Base-by-base conservation (phyloP, 2,329 filamentous ascomycete genomes). In the Moelleriella libera region DNA sequence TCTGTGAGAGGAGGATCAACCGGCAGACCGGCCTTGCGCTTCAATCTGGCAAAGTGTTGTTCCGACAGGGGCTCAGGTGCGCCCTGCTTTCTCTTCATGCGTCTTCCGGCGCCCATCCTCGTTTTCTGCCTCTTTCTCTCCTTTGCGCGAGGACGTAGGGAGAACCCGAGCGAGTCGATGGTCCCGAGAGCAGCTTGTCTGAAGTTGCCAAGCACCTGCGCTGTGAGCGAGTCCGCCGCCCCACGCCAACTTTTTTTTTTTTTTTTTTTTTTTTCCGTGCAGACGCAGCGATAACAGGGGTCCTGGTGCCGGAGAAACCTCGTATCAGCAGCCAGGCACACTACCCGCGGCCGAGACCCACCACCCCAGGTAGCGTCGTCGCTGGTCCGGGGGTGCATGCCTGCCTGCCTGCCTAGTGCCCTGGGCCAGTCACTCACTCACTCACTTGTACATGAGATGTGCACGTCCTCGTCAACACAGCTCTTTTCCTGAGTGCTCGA, bases 61-160 rank as follows among this genome's bases (percentile, higher is more conserved):
- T 95, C 87, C 54, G 92, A 87, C 54, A 96, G 76, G 54, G 84
- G 75, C 59, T 84, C 78, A 47, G 92, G 92, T 54, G 83, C 75
- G 48, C 88, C 90, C 76, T 97, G 92, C 70, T 96, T 96, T 66
- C 89, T 86, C 45, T 51, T 51, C 83, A 96, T 94, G 59, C 89
- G 87, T 63, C 88, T 85, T 64, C 88, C 86, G 52, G 81, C 78
- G 72, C 88, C 89, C 89, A 95, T 95, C 60, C 63, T 80, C 62
- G 62, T 54, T 49, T 52, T 48, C 53, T 21, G 21, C 21, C 21
- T 21, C 21, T 21, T 50, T 49, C 37, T 51, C 45, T 42, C 40
- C 45, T 45, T 12, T 46, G 48, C 39, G 46, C 47, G 46, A 43
- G 40, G 31, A 46, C 30, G 52, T 51, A n/a, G 5, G 31, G 28